A percentile compares a stretch with the other conserved stretches of the same genome.
Conservation (phyloP, 2,329 filamentous ascomycete species). For the Trichoderma harzianum region DNA sequence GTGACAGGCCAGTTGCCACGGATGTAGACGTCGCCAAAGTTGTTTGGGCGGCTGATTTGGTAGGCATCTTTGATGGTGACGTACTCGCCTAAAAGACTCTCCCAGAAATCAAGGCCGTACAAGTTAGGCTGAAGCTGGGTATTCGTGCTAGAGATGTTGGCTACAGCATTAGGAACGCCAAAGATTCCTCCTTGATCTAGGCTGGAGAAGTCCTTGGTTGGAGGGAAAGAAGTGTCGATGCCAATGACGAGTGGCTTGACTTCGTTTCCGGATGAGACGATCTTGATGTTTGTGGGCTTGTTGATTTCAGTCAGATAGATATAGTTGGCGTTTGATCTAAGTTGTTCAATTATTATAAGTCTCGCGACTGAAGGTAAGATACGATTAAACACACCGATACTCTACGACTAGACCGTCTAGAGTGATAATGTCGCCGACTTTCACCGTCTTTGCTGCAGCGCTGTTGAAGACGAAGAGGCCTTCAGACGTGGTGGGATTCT, state of each 20-base stretch:
- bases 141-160: constrained; percentile 56
- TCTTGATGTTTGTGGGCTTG: constrained; percentile 50
- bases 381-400: constrained; percentile 40
- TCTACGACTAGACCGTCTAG: constrained; percentile 60
- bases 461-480: constrained; percentile 63
- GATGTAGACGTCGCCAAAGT: constrained; percentile 67
- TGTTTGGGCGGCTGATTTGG: constrained; percentile 59
- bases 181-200: constrained; percentile 66
- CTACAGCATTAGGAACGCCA: constrained; percentile 59
- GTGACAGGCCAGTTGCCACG: constrained; percentile 61
- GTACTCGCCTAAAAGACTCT: constrained; percentile 64
- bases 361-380: too few species aligned
- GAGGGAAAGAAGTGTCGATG: constrained; percentile 53
- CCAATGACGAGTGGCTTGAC: constrained; percentile 61
- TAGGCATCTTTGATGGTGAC: constrained; percentile 59
- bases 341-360: not conserved
- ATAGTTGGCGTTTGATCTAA: constrained; percentile 53
- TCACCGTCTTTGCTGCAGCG: constrained; percentile 47
- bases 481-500: constrained; percentile 57
- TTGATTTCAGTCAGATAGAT: constrained; percentile 63
- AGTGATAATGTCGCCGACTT: constrained; percentile 60
- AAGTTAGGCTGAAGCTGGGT: constrained; percentile 56
- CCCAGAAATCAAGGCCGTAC: constrained; percentile 73
- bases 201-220: constrained; percentile 57
- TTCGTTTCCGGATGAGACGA: constrained; percentile 51